Conservation (phyloP, 768 basidiomycete genomes). For the Glaciozyma antarctica region DNA sequence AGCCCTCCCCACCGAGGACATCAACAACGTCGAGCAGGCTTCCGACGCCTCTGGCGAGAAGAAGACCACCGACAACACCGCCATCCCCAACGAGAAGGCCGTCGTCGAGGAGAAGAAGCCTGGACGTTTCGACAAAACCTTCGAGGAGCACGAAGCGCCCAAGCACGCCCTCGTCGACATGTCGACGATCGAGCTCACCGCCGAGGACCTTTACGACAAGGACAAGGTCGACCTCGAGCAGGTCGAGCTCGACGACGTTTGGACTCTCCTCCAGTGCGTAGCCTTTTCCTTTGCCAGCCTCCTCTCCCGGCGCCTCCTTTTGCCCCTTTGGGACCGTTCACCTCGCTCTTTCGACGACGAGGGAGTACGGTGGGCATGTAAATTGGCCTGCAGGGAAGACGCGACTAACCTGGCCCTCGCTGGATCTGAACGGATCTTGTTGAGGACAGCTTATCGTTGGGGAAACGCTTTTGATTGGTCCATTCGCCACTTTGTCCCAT, state of each 20-base stretch:
- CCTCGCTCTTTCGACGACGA: no score
- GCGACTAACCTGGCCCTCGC: no score
- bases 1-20: conserved; percentile 2
- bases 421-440: no score
- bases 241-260: conserved; percentile 90
- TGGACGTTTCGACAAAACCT: conserved; percentile 32
- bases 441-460: no score
- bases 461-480: no score
- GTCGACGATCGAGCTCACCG: conserved; percentile 79
- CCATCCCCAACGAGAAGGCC: conserved; percentile 1
- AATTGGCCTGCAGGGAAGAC: no score
- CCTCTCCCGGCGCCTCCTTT: no score
- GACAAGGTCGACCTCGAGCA: conserved; percentile 99
- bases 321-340: no score
- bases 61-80: neutral
- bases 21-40: neutral
- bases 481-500: no score
- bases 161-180: conserved; percentile 72
- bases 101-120: conserved; percentile 27
- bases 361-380: no score
- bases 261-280: conserved; percentile 72
- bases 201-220: conserved; percentile 58
- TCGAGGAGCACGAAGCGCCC: conserved; percentile 30
- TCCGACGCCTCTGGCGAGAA: conserved; percentile 27
- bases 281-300: neutral